phyloP scores from a whole-genome alignment of 2,329 filamentous ascomycete genomes.

The Paraphoma sp. region DNA sequence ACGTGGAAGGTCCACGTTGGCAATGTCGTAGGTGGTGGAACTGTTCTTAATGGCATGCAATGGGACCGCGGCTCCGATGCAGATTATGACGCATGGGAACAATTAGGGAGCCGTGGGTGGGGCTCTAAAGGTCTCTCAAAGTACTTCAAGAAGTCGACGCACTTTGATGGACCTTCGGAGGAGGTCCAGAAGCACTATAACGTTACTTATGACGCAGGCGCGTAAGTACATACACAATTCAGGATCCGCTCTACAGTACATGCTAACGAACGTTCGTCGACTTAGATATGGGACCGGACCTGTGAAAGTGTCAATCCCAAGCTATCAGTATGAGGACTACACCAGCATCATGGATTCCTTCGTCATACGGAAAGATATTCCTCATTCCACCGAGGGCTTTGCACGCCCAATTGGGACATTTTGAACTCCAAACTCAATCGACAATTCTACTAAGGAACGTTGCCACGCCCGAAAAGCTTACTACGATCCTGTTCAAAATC shows the following conservation, averaged over 20 bases:
- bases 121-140: slow-evolving; percentile 55
- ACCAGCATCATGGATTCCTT: slow-evolving; percentile 11
- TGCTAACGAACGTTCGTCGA: too few relatives aligned
- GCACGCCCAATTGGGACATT: slow-evolving; percentile 25
- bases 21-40: slow-evolving; percentile 41
- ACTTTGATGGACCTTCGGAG: slow-evolving; percentile 15
- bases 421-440: slow-evolving; percentile 26
- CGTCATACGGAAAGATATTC: slow-evolving; percentile 9
- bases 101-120: slow-evolving; percentile 65
- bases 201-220: slow-evolving; percentile 19
- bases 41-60: slow-evolving; percentile 43
- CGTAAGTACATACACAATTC: neutral
- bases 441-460: slow-evolving; percentile 11
- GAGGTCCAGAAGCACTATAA: slow-evolving; percentile 1
- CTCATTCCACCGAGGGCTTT: slow-evolving; percentile 9
- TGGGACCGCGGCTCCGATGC: slow-evolving; percentile 37
- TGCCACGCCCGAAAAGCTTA: slow-evolving; percentile 15
- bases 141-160: slow-evolving; percentile 39
- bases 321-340: slow-evolving; percentile 20
- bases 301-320: slow-evolving; percentile 17
- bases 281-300: slow-evolving; percentile 18
- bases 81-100: slow-evolving; percentile 60
- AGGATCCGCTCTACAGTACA: too few relatives aligned
- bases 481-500: slow-evolving; percentile 13
- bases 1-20: slow-evolving; percentile 26